Percentiles rank a stretch among this genome's conserved stretches.
These are phyloP conservation scores for Tetrapyrgos nigripes DNA, from an alignment of 1,284 basidiomycete species.

Conservation along the genomic window DNA sequence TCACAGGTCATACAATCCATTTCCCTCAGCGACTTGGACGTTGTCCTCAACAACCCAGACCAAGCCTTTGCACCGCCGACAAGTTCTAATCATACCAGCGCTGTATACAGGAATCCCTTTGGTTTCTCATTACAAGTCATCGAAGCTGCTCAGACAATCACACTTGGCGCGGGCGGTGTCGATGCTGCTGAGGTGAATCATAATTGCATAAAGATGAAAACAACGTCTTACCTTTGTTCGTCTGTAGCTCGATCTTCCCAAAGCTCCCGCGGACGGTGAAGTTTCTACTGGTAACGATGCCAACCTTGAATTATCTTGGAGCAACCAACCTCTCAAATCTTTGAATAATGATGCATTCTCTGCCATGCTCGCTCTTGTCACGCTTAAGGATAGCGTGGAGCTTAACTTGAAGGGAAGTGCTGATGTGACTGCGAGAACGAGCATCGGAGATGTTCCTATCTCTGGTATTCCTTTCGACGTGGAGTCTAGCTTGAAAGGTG, in stretches of 20 bases:
- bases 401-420: constrained; percentile 65
- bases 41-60: constrained; percentile 57
- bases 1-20: constrained; percentile 74
- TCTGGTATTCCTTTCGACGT: constrained; percentile 70
- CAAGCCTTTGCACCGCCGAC: constrained; percentile 66
- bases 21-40: constrained; percentile 62
- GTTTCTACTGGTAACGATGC: constrained; percentile 75
- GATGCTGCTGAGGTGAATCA: constrained; percentile 59
- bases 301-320: constrained; percentile 62
- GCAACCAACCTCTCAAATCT: constrained; percentile 61
- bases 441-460: constrained; percentile 74
- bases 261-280: constrained; percentile 57
- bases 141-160: constrained; percentile 60
- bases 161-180: constrained; percentile 53
- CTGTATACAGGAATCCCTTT: constrained; percentile 80
- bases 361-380: constrained; percentile 64
- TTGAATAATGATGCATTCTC: constrained; percentile 62
- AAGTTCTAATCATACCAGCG: constrained; percentile 66
- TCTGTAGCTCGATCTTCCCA: constrained; percentile 60
- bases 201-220: constrained; percentile 10
- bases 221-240: constrained; percentile 4
- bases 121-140: constrained; percentile 76
- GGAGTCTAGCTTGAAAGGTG: constrained; percentile 59
- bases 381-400: constrained; percentile 51
- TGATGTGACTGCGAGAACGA: constrained; percentile 66